These are phyloP conservation scores for Fraxinus greggii DNA, from an alignment of 305 asterid genomes.

Conservation along the genomic window DNA sequence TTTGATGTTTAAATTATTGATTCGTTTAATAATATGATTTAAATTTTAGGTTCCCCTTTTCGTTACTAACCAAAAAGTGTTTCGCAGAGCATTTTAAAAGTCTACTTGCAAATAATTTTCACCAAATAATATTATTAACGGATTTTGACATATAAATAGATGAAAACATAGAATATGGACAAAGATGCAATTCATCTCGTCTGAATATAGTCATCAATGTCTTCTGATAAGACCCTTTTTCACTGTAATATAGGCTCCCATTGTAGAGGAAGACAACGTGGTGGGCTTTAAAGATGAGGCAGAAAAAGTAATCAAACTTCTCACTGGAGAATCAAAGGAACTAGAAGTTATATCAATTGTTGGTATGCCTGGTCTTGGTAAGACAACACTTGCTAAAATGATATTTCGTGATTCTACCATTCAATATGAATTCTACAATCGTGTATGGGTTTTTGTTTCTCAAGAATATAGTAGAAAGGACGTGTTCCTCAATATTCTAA, in stretches of 20 bases:
- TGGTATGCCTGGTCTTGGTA: conserved; percentile 44
- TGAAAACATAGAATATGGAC: not conserved
- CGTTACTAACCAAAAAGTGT: no score
- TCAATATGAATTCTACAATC: conserved; percentile 28
- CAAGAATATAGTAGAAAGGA: conserved; percentile 24
- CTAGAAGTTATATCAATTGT: conserved; percentile 35
- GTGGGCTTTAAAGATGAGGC: conserved; percentile 36
- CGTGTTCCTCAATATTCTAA: conserved; percentile 29
- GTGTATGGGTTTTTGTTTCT: conserved; percentile 39
- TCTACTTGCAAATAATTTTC: not conserved
- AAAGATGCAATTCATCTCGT: not conserved
- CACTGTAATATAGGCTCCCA: conserved; percentile 22
- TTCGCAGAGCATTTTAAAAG: not conserved
- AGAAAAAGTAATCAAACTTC: conserved; percentile 22
- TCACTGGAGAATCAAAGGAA: not conserved
- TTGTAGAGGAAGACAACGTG: conserved; percentile 22
- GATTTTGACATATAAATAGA: not conserved
- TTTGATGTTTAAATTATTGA: no score
- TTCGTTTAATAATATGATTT: not conserved
- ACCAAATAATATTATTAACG: not conserved
- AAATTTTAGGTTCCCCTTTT: not conserved
- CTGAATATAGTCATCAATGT: not conserved
- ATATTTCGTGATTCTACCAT: conserved; percentile 19
- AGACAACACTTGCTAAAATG: conserved; percentile 35
- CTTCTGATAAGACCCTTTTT: not conserved